Evolutionary conservation across 164 flowering plant species (phyloP), one percentile per base, ranked within the genome.

Genomic region (Vitis amurensis): DNA sequence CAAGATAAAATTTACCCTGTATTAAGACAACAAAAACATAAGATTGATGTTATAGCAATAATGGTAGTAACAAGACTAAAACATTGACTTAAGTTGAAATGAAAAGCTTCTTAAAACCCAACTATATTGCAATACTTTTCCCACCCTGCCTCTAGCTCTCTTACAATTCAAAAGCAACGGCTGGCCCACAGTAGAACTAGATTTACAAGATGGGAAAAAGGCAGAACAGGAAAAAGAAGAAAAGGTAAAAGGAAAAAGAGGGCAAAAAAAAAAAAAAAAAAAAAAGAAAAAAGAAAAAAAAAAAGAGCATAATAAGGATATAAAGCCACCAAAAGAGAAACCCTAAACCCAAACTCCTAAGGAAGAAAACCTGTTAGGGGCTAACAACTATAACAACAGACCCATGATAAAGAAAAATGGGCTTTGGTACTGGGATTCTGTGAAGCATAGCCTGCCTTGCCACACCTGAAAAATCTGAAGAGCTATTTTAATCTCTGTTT

Each of bases 321-420:
- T 47, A 64, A 61, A 68, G 27, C 67, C 50, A 14, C 19, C 16
- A n/a, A 65, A 61, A 56, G 8, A 57, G 57, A 52, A 66, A 23
- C 57, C 59, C 77, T 67, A 73, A 58, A 58, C 73, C 77, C 69
- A 74, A 69, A 63, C 67, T 11, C 73, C 73, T 69, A 64, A 65
- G 47, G 17, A 74, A 70, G 10, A 68, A 76, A 68, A 68, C 65
- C 49, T 68, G 75, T 63, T 59, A 76, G 69, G 72, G 63, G 69
- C 72, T 71, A 66, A 49, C 57, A 58, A 60, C 44, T 66, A 8
- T 37, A 50, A 29, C 37, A 58, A 23, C 64, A 59, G 61, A 59
- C 19, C 17, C 58, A 72, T 11, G 44, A 6, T 3, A 2, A 63
- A 31, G 37, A 13, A 57, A 57, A 19, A 59, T 59, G 61, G 37